These are phyloP conservation scores for Paramecium octaurelia DNA, from an alignment of 73 alveolate species.

Conservation along the genomic window DNA sequence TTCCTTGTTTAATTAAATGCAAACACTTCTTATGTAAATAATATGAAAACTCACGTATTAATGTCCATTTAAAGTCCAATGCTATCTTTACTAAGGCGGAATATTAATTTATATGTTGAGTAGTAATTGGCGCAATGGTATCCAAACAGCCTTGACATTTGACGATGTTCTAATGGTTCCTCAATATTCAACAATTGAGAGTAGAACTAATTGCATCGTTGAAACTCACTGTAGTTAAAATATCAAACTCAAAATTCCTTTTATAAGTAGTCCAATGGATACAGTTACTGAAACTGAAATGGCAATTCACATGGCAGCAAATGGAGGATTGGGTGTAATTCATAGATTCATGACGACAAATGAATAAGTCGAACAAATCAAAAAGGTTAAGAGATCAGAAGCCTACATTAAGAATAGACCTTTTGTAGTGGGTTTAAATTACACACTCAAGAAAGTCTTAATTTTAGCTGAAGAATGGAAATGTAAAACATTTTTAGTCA, in stretches of 20 bases:
- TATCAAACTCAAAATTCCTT: constrained; percentile 56
- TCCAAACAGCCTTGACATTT: constrained; percentile 58
- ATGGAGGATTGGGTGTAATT: constrained; percentile 66
- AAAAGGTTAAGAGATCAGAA: constrained; percentile 57
- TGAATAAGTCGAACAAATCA: constrained; percentile 43
- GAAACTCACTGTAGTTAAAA: constrained; percentile 48
- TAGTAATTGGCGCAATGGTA: neutral
- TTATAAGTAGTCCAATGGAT: constrained; percentile 65
- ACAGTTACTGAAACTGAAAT: constrained; percentile 65
- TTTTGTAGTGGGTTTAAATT: constrained; percentile 23
- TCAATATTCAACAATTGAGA: constrained; percentile 48
- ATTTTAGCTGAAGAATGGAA: constrained; percentile 25
- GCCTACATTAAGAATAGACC: constrained; percentile 42
- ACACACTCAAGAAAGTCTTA: neutral
- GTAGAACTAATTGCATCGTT: constrained; percentile 35
- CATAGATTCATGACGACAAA: constrained; percentile 57
- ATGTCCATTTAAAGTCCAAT: neutral
- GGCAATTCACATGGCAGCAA: constrained; percentile 63
- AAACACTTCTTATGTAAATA: neutral
- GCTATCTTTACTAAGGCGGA: neutral
- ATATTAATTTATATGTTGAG: neutral
- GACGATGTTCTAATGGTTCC: constrained; percentile 66
- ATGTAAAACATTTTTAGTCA: constrained; percentile 52
- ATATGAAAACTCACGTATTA: neutral
- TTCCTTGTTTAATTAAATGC: constrained; percentile 15